phyloP scores from a whole-genome alignment of 2,329 filamentous ascomycete species.

The Fusarium praegraminearum region DNA sequence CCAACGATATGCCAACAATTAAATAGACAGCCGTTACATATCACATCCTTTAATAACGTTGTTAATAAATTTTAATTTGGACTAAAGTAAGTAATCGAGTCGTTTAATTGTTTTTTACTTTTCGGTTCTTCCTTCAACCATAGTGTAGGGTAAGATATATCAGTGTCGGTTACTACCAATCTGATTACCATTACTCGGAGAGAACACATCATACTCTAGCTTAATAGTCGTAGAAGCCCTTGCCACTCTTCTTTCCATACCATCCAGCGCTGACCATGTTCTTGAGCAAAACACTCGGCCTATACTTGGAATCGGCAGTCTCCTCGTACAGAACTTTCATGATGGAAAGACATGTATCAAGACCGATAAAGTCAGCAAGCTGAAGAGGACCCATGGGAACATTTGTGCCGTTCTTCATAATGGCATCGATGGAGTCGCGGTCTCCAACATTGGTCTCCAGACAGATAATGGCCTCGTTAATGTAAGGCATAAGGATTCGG shows the following conservation, averaged over 20 bases:
- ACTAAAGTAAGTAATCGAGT: background rate
- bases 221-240: slow-evolving; percentile 92
- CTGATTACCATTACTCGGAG: background rate
- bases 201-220: background rate
- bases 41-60: background rate
- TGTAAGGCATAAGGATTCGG: slow-evolving; percentile 98
- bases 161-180: background rate
- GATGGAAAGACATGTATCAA: slow-evolving; percentile 95
- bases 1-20: no score
- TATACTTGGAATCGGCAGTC: slow-evolving; percentile 95
- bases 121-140: background rate
- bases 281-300: slow-evolving; percentile 84
- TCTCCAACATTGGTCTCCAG: slow-evolving; percentile 91
- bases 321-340: slow-evolving; percentile 95
- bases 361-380: slow-evolving; percentile 94
- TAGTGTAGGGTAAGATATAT: background rate
- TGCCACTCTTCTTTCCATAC: slow-evolving; percentile 97
- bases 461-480: slow-evolving; percentile 97
- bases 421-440: slow-evolving; percentile 92
- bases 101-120: background rate
- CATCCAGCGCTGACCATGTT: slow-evolving; percentile 99
- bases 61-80: background rate
- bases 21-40: background rate
- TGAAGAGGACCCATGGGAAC: slow-evolving; percentile 97
- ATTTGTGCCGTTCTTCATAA: slow-evolving; percentile 99